These are phyloP conservation scores for Rhodotorula graminis DNA, from an alignment of 768 basidiomycete genomes.

Conservation along the genomic window DNA sequence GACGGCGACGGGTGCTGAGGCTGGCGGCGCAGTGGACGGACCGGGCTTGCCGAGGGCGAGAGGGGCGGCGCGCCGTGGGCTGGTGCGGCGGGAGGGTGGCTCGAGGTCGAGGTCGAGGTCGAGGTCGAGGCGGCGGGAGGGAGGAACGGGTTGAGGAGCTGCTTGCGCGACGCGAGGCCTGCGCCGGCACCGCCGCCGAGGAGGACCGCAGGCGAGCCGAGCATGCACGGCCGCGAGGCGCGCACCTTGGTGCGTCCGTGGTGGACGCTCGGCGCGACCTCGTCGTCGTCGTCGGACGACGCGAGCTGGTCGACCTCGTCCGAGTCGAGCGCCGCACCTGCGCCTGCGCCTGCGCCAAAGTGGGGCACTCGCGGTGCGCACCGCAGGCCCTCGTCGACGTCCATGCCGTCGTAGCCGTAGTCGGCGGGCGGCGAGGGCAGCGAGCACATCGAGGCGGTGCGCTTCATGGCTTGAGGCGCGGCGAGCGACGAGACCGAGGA, in stretches of 20 bases:
- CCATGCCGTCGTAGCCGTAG: conserved; percentile 2
- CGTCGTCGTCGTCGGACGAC: conserved; percentile 14
- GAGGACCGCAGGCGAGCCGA: conserved; percentile 30
- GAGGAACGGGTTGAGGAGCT: conserved; percentile 34
- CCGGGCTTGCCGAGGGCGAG: conserved; percentile 3
- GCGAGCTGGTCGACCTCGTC: conserved; percentile 31
- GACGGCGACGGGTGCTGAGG: not conserved
- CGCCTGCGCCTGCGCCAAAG: not conserved
- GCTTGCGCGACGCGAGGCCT: conserved; percentile 6
- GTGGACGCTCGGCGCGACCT: not conserved
- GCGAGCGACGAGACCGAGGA: conserved; percentile 1
- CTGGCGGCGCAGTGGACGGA: not conserved
- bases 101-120: not conserved
- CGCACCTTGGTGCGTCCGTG: no score
- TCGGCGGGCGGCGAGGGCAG: conserved; percentile 30
- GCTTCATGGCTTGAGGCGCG: not conserved
- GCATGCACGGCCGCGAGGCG: not conserved
- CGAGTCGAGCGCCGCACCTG: not conserved
- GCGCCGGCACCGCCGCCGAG: conserved; percentile 1
- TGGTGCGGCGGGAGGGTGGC: not conserved
- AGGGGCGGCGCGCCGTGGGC: not conserved
- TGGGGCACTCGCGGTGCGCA: not conserved
- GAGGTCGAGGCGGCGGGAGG: conserved; percentile 6
- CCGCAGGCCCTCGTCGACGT: not conserved
- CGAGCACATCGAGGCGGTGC: conserved; percentile 23